Base-by-base conservation (phyloP, 2,329 filamentous ascomycete genomes). In the Cercospora berteroae region DNA sequence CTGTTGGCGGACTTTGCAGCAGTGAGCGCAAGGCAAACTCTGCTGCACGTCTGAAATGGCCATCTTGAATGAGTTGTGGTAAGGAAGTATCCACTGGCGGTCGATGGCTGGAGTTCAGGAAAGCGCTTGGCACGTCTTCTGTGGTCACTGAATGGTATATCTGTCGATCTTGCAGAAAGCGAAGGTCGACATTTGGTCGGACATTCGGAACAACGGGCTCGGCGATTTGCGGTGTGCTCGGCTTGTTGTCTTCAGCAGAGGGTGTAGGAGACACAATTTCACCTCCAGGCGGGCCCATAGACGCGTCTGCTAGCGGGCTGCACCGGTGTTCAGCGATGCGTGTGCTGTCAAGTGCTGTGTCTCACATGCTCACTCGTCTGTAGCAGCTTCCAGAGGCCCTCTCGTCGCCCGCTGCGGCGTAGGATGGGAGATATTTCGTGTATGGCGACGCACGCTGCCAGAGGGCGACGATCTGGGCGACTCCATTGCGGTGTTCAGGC, bases 121-220 rank as follows among this genome's bases (percentile, higher is more conserved):
- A 94, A 3, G 92, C 81, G 7, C 81, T 80, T 4, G 87, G 86
- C 55, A 88, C 80, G 60, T 85, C 82, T 88, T 84, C 16, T 85
- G 86, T 76, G 0, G 90, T 89, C 25, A 97, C 83, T 1, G 90
- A 88, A 76, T 97, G 94, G 81, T 94, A 97, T 65, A 94, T 90
- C 70, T 92, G 88, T 3, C 92, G 89, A 20, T 89, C 87, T 10
- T 95, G 86, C 56, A 97, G 88, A 77, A 90, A 94, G 18, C 89
- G 88, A 72, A 97, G 91, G 81, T 96, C 90, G 74, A 91, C 90
- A 1, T 56, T 31, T 8, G 69, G 57, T 20, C 36, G 65, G 20
- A 64, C 65, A 55, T 36, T 18, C 29, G 44, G 68, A 29, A 63
- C 64, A 71, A 60, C 65, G 29, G 50, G 69, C 60, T 69, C 65